phyloP scores from a whole-genome alignment of 176 grass and related monocot species.

The Elaeis guineensis region DNA sequence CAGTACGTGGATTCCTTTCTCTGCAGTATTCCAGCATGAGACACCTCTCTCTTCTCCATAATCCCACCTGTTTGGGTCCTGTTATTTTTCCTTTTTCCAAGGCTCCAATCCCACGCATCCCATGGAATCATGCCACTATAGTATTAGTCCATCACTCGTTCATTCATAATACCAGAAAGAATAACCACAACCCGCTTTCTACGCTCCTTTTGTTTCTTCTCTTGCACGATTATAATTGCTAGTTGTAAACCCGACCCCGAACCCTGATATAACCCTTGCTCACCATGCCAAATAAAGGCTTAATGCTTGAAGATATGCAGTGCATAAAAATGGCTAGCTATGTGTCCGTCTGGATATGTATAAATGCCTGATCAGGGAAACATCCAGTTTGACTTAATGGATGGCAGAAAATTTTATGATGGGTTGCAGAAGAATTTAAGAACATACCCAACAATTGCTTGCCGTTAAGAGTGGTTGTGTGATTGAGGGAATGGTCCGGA shows the following conservation, averaged over 20 bases:
- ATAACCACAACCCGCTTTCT: slow-evolving; percentile 9
- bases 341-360: no score
- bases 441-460: slow-evolving; percentile 8
- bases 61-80: not conserved
- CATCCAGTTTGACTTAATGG: not conserved
- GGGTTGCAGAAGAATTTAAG: slow-evolving; percentile 6
- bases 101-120: not conserved
- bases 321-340: no score
- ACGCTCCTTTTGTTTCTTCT: slow-evolving; percentile 20
- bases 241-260: no score
- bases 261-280: no score
- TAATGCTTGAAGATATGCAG: no score
- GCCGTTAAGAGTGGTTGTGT: not conserved
- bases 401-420: slow-evolving; percentile 4
- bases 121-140: slow-evolving; percentile 8
- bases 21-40: not conserved
- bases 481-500: not conserved
- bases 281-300: no score
- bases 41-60: not conserved
- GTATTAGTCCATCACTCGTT: not conserved
- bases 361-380: no score
- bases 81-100: not conserved
- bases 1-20: slow-evolving; percentile 10
- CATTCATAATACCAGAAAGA: not conserved
- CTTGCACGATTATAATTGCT: not conserved